phyloP scores from a whole-genome alignment of 2,329 filamentous ascomycete species.

The Nothophoma quercina region DNA sequence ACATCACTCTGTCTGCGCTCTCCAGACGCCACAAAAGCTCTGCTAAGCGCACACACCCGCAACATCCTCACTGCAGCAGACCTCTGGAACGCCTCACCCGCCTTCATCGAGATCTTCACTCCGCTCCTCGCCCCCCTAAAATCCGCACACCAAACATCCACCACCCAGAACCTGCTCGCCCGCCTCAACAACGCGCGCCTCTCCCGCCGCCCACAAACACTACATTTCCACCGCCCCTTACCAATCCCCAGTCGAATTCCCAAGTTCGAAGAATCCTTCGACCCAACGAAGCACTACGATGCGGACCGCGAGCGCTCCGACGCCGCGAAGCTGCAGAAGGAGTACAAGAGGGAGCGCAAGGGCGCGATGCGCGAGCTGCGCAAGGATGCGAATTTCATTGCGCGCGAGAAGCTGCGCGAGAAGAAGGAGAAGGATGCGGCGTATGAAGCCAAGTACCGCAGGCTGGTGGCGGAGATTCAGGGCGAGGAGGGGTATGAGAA shows the following conservation, averaged over 20 bases:
- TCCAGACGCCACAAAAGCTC: slow-evolving; percentile 49
- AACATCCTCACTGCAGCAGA: slow-evolving; percentile 74
- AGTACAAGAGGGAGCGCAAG: slow-evolving; percentile 96
- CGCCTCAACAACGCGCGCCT: slow-evolving; percentile 69
- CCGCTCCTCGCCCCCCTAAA: slow-evolving; percentile 58
- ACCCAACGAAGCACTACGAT: slow-evolving; percentile 96
- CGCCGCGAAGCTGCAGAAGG: slow-evolving; percentile 80
- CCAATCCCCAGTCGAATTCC: slow-evolving; percentile 88
- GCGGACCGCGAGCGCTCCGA: slow-evolving; percentile 90
- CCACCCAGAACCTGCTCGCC: slow-evolving; percentile 68
- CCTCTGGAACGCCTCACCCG: slow-evolving; percentile 74
- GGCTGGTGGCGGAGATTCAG: slow-evolving; percentile 92
- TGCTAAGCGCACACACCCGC: slow-evolving; percentile 68
- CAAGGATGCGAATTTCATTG: slow-evolving; percentile 94
- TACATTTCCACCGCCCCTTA: slow-evolving; percentile 88
- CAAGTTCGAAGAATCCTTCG: slow-evolving; percentile 96
- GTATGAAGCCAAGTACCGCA: slow-evolving; percentile 96
- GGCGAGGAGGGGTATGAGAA: slow-evolving; percentile 86
- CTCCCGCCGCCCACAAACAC: slow-evolving; percentile 77
- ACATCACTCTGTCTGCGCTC: slow-evolving; percentile 71
- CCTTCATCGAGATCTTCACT: slow-evolving; percentile 81
- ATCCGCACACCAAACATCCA: slow-evolving; percentile 46
- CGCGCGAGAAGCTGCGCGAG: slow-evolving; percentile 84
- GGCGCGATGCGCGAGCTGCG: slow-evolving; percentile 91
- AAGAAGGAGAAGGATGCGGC: slow-evolving; percentile 94